Conservation (phyloP, 1,284 basidiomycete species). For the Irpex sp. region DNA sequence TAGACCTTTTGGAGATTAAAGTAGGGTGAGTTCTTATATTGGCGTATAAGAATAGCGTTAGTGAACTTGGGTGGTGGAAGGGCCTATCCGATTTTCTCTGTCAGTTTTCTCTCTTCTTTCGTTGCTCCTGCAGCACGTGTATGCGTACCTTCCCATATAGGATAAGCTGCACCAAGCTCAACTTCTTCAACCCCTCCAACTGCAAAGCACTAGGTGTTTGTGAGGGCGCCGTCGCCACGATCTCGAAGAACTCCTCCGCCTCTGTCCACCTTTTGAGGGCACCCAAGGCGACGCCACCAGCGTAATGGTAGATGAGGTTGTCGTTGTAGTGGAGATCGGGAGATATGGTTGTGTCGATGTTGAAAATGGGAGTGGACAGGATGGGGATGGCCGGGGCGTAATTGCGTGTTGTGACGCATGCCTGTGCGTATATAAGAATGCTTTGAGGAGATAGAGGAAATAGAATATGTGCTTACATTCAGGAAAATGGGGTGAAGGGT, state of each 20-base stretch:
- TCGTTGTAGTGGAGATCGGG: constrained; percentile 65
- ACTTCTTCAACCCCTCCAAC: constrained; percentile 82
- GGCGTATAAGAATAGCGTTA: constrained; percentile 46
- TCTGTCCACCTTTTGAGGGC: constrained; percentile 59
- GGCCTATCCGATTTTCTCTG: constrained; percentile 31
- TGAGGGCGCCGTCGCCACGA: constrained; percentile 71
- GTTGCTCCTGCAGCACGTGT: background rate
- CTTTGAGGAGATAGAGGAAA: background rate
- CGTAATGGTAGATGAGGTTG: constrained; percentile 75
- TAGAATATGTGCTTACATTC: constrained; percentile 17
- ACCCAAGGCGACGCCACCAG: constrained; percentile 61
- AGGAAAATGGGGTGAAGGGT: constrained; percentile 62
- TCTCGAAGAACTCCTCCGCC: constrained; percentile 75
- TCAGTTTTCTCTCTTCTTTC: background rate
- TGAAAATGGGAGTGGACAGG: constrained; percentile 54
- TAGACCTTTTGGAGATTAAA: constrained; percentile 58
- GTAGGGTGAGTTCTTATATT: constrained; percentile 65
- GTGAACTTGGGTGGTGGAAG: constrained; percentile 67
- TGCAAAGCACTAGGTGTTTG: constrained; percentile 67
- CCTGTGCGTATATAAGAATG: constrained; percentile 19
- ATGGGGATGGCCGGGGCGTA: constrained; percentile 55
- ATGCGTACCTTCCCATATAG: constrained; percentile 56
- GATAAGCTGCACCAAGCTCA: constrained; percentile 73
- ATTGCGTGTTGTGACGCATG: constrained; percentile 44
- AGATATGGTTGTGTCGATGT: constrained; percentile 46